phyloP scores from a whole-genome alignment of 768 basidiomycete genomes.

The Cystobasidium ongulense region DNA sequence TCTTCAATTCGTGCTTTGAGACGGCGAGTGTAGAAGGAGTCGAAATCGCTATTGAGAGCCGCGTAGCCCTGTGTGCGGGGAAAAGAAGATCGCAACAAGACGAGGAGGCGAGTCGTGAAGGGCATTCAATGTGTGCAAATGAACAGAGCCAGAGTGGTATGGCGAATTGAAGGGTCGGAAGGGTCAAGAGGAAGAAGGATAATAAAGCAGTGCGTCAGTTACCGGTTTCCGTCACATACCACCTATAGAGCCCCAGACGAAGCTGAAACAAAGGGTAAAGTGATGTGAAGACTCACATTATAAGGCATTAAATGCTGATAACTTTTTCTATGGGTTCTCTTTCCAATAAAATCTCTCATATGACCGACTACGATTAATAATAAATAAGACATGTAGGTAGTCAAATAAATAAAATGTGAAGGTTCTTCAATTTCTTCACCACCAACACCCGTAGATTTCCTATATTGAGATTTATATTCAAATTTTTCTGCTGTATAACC shows the following conservation, averaged over 20 bases:
- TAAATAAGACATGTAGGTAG: constrained; percentile 88
- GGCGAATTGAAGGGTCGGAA: too few relatives aligned
- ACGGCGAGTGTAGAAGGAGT: constrained; percentile 96
- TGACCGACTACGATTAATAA: constrained; percentile 86
- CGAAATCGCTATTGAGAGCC: constrained; percentile 93
- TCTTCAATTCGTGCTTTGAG: constrained; percentile 91
- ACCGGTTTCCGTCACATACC: too few relatives aligned
- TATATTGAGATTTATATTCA: constrained; percentile 61
- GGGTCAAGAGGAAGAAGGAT: too few relatives aligned
- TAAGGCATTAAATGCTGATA: constrained; percentile 76
- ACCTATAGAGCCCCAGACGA: too few relatives aligned
- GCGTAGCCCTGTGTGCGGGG: constrained; percentile 68
- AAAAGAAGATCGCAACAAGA: background rate
- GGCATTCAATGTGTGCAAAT: too few relatives aligned
- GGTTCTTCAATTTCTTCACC: constrained; percentile 55
- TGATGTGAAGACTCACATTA: constrained; percentile 54
- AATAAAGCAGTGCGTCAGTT: too few relatives aligned
- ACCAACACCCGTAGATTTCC: constrained; percentile 44
- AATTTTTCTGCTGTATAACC: constrained; percentile 72
- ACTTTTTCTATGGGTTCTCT: constrained; percentile 59
- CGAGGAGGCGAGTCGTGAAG: too few relatives aligned
- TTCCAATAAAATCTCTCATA: constrained; percentile 88
- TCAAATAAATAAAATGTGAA: constrained; percentile 81
- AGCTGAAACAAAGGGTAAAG: background rate
- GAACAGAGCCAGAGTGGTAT: too few relatives aligned